A percentile compares a stretch with the other conserved stretches of the same genome.
These are phyloP conservation scores for Vigna unguiculata DNA, from an alignment of 306 rosid species.

Conservation along the genomic window DNA sequence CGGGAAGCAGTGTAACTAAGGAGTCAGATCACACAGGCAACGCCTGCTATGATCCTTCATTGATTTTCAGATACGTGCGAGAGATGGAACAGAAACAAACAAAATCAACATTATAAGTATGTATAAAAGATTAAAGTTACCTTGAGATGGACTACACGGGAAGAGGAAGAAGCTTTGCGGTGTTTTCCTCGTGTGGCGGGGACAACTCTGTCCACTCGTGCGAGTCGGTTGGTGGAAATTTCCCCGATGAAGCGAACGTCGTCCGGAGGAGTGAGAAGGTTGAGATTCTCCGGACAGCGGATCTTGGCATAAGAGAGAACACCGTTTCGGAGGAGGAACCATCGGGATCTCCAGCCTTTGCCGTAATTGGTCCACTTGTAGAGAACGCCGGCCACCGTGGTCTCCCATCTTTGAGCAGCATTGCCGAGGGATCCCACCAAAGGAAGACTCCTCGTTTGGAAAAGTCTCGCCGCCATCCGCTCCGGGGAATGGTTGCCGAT, in stretches of 20 bases:
- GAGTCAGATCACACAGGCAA: constrained; percentile 41
- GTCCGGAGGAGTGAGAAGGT: constrained; percentile 60
- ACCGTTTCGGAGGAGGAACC: constrained; percentile 82
- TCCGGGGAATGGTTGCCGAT: constrained; percentile 81
- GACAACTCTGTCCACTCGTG: constrained; percentile 34
- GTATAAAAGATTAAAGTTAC: constrained; percentile 43
- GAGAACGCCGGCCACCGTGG: constrained; percentile 85
- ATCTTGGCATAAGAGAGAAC: constrained; percentile 90
- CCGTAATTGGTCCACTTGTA: constrained; percentile 98
- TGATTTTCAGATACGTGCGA: background rate
- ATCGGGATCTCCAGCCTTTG: constrained; percentile 99
- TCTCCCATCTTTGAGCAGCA: constrained; percentile 66
- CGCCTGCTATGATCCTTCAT: background rate
- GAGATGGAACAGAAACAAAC: background rate
- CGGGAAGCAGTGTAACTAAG: constrained; percentile 37
- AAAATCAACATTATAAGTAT: background rate
- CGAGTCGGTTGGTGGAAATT: constrained; percentile 66
- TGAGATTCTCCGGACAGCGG: constrained; percentile 76
- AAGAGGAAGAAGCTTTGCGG: constrained; percentile 58
- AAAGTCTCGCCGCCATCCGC: constrained; percentile 51
- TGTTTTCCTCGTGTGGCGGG: constrained; percentile 55
- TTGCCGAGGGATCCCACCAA: constrained; percentile 69
- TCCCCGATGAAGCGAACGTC: constrained; percentile 83
- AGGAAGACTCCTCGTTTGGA: constrained; percentile 75
- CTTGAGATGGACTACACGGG: constrained; percentile 84